Evolutionary conservation across 192 early-diverging fungal genomes (phyloP), one percentile per base, ranked within the genome.

Genomic region (Paraglomus brasilianum): DNA sequence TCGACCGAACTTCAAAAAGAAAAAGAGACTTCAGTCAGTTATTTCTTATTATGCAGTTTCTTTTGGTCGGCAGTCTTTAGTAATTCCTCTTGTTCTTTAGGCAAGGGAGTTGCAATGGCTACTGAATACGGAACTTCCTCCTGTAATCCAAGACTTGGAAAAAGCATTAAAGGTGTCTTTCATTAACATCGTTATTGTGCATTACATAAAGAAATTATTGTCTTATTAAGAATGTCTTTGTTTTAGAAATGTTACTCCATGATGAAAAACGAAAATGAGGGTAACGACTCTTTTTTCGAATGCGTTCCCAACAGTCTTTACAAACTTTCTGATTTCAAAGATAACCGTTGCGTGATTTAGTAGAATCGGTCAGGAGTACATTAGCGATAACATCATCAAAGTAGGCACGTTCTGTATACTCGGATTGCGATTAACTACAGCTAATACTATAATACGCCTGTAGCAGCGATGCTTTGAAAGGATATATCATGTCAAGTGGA

Each of bases 221-320:
- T 11, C 21, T 6, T 5, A 30, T 10, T 21, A 10, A 30, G 15
- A 30, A 1, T 11, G 21, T 56, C 11, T 30, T 56, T 53, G 6
- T 7, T 17, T 53, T 43, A 67, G 66, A 67, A 67, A 43, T 67
- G 66, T 67, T 48, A 67, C 40, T 8, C 48, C 8, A 41, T 67
- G 17, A 53, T 67, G 48, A 67, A 53, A n/a, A 53, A 44, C 5
- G 66, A 67, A 30, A 48, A 67, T 53, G 66, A 49, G 41, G 39
- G 50, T 19, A 46, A 30, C 30, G 30, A 21, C 11, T n/a, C n/a
- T 14, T 49, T 24, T 65, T 62, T 24, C 17, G 36, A 17, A 48
- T 64, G 42, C n/a, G 10, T 19, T 63, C 15, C n/a, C 47, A 1
- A 24, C 17, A 10, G n/a, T 47, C 14, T 42, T 8, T 64, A 46